Evolutionary conservation across 2,329 filamentous ascomycete species (phyloP), one percentile per base, ranked within the genome.

Genomic region (Fusarium sp.): DNA sequence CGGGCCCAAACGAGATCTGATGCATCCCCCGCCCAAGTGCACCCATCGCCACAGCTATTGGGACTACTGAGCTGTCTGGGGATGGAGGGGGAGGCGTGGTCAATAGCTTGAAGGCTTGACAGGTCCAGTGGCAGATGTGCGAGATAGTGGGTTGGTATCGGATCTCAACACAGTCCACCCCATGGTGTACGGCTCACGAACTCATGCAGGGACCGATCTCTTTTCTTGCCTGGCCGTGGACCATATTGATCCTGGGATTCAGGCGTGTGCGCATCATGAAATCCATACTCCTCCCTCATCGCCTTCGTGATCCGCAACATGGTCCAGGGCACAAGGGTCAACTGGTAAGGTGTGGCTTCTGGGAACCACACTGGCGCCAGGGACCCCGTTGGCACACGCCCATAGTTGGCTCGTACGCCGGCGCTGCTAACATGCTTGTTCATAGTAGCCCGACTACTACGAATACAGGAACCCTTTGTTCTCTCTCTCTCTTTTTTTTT

Each of bases 201-300:
- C 46, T 70, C 64, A 77, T 77, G 74, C 75, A 77, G 75, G 76
- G 73, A 69, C 73, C 67, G 69, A 75, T 70, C 36, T 64, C 49
- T 42, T 62, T 42, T 49, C 42, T 29, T 62, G 31, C 55, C 46
- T 58, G 66, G 57, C 38, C 17, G 53, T 57, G 62, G 62, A 36
- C 36, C 46, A 27, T 42, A 10, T 44, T 56, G 24, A 49, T 55
- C 29, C 31, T 17, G 38, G 24, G 42, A 29, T 53, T 10, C 36
- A 61, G 62, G 62, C 22, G 64, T 64, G 51, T 6, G 58, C 22
- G 44, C 40, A 75, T 53, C 53, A 57, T 40, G 17, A 24, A 33
- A 17, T 27, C 40, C 58, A 20, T 35, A 24, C 62, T 56, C 63
- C 56, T 58, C 49, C 59, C 55, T 57, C 70, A 63, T 74, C 69